Evolutionary conservation across 2,329 filamentous ascomycete species (phyloP).

Genomic region (Immersiporthe knoxdaviesiana): DNA sequence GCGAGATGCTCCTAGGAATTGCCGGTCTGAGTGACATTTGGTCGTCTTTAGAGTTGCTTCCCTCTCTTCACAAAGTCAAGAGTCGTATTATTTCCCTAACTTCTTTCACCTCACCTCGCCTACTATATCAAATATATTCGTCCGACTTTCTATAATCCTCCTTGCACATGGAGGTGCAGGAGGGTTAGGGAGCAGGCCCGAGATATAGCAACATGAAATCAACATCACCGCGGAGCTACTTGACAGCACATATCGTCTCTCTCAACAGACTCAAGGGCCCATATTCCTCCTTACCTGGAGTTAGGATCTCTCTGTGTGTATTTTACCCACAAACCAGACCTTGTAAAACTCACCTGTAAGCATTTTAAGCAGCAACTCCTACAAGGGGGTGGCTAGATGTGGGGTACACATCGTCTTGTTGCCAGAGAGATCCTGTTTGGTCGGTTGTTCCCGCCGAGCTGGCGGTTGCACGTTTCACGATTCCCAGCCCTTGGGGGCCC

Average conservation of each 20-base stretch:
- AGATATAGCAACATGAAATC: too few species aligned
- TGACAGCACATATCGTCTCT: too few species aligned
- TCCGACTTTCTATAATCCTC: too few species aligned
- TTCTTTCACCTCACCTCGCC: background rate
- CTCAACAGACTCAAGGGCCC: too few species aligned
- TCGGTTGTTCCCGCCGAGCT: background rate
- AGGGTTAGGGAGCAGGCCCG: too few species aligned
- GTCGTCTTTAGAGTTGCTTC: background rate
- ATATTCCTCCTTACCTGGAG: too few species aligned
- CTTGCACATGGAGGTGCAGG: too few species aligned
- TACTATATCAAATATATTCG: background rate
- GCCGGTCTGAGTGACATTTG: background rate
- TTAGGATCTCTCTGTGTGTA: too few species aligned
- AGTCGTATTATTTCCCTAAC: background rate
- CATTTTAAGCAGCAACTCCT: background rate
- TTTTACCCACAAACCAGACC: too few species aligned
- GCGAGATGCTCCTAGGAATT: too few species aligned
- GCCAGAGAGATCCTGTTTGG: background rate
- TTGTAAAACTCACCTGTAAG: background rate
- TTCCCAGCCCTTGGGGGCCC: background rate
- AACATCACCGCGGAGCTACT: too few species aligned
- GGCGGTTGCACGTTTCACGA: slow-evolving; percentile 4
- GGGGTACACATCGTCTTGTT: background rate
- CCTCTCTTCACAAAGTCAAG: background rate
- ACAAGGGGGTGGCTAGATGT: background rate